Percentiles rank a stretch among this genome's conserved stretches.
phyloP scores from a whole-genome alignment of 805 yeast species.

The Saturnispora halmiae region DNA sequence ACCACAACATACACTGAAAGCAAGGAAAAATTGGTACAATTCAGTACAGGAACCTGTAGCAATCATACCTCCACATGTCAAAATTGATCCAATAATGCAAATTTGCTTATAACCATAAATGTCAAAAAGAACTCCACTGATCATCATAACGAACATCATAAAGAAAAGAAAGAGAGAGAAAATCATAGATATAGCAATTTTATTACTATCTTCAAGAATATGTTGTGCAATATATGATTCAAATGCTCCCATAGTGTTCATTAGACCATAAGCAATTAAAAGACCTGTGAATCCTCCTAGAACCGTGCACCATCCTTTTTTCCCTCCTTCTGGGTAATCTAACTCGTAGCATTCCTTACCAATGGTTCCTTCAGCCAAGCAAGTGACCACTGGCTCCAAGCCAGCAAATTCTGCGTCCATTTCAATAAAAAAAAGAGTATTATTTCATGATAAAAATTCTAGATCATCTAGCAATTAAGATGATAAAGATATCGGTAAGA shows the following conservation, averaged over 20 bases:
- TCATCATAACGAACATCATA: conserved; percentile 34
- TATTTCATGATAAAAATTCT: no score
- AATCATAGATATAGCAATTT: conserved; percentile 56
- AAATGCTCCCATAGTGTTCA: conserved; percentile 58
- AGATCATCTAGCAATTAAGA: no score
- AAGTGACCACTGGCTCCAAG: no score
- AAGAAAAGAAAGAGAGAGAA: conserved; percentile 45
- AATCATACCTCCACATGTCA: conserved; percentile 30
- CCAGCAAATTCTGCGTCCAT: no score
- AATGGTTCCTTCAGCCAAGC: no score
- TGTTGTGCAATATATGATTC: conserved; percentile 52
- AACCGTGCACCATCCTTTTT: conserved; percentile 33
- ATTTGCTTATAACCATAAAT: conserved; percentile 35
- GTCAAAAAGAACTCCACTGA: conserved; percentile 40
- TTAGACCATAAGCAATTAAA: conserved; percentile 50
- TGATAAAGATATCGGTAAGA: no score
- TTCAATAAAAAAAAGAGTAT: no score
- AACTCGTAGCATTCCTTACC: no score
- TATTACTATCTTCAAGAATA: conserved; percentile 38
- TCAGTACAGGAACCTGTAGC: conserved; percentile 36
- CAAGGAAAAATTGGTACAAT: conserved; percentile 44
- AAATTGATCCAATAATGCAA: conserved; percentile 25
- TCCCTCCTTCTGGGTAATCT: conserved; percentile 54
- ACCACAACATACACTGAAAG: conserved; percentile 40
- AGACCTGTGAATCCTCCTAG: conserved; percentile 53